Evolutionary conservation across 495 filamentous ascomycete species (phyloP).

Genomic region (Chaetomidium leptoderma): DNA sequence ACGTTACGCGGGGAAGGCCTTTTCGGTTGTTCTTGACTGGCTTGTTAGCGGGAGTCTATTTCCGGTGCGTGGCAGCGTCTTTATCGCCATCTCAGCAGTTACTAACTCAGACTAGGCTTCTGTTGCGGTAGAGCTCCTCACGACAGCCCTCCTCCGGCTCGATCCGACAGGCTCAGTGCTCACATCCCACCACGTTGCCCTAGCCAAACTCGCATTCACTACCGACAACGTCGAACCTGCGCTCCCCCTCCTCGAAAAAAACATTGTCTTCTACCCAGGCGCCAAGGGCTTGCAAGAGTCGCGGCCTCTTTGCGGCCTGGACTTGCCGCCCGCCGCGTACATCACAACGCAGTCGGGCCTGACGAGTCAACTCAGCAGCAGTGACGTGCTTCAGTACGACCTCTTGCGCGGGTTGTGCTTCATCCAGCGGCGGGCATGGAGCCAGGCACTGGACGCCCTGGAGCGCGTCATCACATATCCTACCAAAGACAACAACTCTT

Average conservation of each 20-base stretch:
- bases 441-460: conserved; percentile 64
- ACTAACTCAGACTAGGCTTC: conserved; percentile 42
- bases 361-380: conserved; percentile 51
- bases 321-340: conserved; percentile 41
- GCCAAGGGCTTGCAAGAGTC: conserved; percentile 30
- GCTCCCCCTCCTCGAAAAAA: conserved; percentile 63
- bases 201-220: conserved; percentile 56
- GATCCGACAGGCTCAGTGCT: conserved; percentile 68
- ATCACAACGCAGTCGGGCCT: conserved; percentile 57
- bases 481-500: conserved; percentile 43
- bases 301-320: conserved; percentile 31
- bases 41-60: conserved; percentile 30
- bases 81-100: not conserved
- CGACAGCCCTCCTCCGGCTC: conserved; percentile 64
- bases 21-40: conserved; percentile 32
- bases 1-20: conserved; percentile 35
- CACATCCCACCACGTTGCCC: conserved; percentile 60
- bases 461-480: conserved; percentile 66
- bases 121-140: conserved; percentile 56
- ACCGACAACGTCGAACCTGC: conserved; percentile 50
- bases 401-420: conserved; percentile 74
- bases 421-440: conserved; percentile 67
- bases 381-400: conserved; percentile 71
- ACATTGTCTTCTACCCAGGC: conserved; percentile 62
- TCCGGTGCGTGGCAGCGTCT: conserved; percentile 30